Evolutionary conservation across 495 filamentous ascomycete species (phyloP), one percentile per base, ranked within the genome.

Genomic region (Halenospora varia): DNA sequence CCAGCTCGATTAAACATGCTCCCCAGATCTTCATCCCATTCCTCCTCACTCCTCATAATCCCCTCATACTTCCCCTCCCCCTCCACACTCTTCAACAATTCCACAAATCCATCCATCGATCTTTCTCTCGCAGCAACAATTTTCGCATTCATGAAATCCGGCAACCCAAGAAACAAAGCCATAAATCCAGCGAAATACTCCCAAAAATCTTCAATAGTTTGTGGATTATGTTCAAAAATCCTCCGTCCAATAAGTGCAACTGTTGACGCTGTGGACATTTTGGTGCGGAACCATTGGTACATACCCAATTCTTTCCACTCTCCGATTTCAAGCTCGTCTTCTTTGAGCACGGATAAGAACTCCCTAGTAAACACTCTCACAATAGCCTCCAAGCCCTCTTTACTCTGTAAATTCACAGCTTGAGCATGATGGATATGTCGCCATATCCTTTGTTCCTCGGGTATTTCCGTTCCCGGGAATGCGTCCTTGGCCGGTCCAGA

Each of bases 1-100:
- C 60, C 25, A 56, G 66, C 58, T 11, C 68, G 47, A 3, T 58
- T 35, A 25, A 66, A 58, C 23, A 61, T 55, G 11, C 63, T 56
- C 8, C 70, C 70, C 23, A 64, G 68, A 35, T 56, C 49, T 2
- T 51, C 48, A 22, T 62, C 40, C 57, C 61, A 67, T n/a, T 62
- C 44, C 25, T n/a, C 57, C 3, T 53, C 26, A 18, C 25, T 35
- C 13, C 6, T 13, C 13, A 6, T 4, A 13, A 35, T 35, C 4
- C 29, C 13, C 29, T 35, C 29, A 35, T 35, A 35, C 13, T 13
- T 35, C 29, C 29, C 29, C 13, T 13, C 13, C 29, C 29, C 29
- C 10, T 8, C 24, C 0, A 40, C 48, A 20, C 18, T 23, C 3
- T 53, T 46, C 18, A 56, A 18, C 35, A 25, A 53, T 11, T 39